Conservation (phyloP, 2,329 filamentous ascomycete genomes). For the Leptographium flavum region DNA sequence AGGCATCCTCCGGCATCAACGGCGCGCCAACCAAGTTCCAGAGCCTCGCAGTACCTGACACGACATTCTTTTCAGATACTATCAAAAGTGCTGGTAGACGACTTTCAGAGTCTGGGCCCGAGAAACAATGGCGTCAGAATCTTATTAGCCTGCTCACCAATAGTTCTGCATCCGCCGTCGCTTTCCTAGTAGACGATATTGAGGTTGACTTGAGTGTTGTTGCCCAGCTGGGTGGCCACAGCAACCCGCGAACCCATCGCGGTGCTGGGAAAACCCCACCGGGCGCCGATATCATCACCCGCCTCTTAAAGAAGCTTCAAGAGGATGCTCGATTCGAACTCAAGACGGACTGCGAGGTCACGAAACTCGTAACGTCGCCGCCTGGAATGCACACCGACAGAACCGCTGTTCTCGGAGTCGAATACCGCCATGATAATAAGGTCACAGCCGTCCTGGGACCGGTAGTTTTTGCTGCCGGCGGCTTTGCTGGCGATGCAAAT, state of each 20-base stretch:
- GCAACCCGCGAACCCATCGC: slow-evolving; percentile 90
- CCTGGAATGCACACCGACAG: not conserved
- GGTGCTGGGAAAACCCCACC: slow-evolving; percentile 99
- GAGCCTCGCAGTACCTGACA: slow-evolving; percentile 17
- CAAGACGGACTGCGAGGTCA: slow-evolving; percentile 36
- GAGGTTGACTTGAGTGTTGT: slow-evolving; percentile 94
- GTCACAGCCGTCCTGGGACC: slow-evolving; percentile 60
- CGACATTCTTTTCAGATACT: slow-evolving; percentile 40
- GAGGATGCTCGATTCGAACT: slow-evolving; percentile 31
- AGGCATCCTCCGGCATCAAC: slow-evolving; percentile 98
- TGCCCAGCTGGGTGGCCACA: slow-evolving; percentile 82
- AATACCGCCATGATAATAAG: slow-evolving; percentile 71
- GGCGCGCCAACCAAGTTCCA: slow-evolving; percentile 79
- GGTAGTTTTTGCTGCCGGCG: slow-evolving; percentile 87
- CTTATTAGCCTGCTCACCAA: slow-evolving; percentile 98
- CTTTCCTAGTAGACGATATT: slow-evolving; percentile 98
- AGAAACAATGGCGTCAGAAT: slow-evolving; percentile 18
- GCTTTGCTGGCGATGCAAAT: slow-evolving; percentile 90
- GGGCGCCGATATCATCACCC: slow-evolving; percentile 99
- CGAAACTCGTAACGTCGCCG: slow-evolving; percentile 25
- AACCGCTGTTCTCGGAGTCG: slow-evolving; percentile 60
- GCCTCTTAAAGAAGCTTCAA: slow-evolving; percentile 40
- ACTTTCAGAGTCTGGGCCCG: slow-evolving; percentile 16
- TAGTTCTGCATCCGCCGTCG: slow-evolving; percentile 90
- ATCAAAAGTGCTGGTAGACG: slow-evolving; percentile 37